Percentiles rank a stretch among this genome's conserved stretches.
Evolutionary conservation across 2,329 filamentous ascomycete genomes (phyloP).

Genomic region (Fusarium continuum): DNA sequence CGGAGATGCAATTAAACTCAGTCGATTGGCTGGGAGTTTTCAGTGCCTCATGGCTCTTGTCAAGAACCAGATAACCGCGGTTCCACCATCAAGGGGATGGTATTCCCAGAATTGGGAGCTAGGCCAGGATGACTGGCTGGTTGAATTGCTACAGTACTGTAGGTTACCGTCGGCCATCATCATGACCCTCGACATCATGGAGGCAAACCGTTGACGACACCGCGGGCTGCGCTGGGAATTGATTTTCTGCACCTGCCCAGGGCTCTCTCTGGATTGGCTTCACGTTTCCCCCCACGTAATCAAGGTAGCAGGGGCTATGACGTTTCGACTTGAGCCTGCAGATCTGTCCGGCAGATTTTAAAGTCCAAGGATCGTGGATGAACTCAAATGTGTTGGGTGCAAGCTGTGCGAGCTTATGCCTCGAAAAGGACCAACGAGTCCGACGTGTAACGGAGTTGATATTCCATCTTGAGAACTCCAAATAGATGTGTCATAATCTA

Average conservation of each 20-base stretch:
- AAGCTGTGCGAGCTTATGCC: slow-evolving; percentile 4
- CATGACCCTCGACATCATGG: slow-evolving; percentile 20
- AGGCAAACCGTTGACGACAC: slow-evolving; percentile 33
- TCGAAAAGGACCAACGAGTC: slow-evolving; percentile 5
- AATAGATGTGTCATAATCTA: slow-evolving; percentile 31
- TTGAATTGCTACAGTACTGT: not conserved
- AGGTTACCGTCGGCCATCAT: not conserved
- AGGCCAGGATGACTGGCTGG: not conserved
- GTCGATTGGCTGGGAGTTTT: slow-evolving; percentile 26
- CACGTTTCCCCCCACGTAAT: slow-evolving; percentile 25
- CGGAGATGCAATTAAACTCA: slow-evolving; percentile 14
- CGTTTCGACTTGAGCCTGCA: slow-evolving; percentile 33
- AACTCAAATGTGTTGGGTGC: not conserved
- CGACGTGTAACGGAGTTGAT: not conserved
- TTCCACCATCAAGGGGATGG: not conserved
- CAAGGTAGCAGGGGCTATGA: slow-evolving; percentile 34
- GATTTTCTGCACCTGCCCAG: slow-evolving; percentile 13
- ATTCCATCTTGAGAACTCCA: slow-evolving; percentile 7
- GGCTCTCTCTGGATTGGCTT: slow-evolving; percentile 19
- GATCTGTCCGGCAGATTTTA: slow-evolving; percentile 36
- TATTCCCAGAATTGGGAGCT: not conserved
- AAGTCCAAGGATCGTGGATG: slow-evolving; percentile 1
- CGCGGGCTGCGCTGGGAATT: slow-evolving; percentile 20
- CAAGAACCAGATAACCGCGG: slow-evolving; percentile 13
- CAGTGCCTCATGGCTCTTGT: slow-evolving; percentile 20